These are phyloP conservation scores for Metarhizium album DNA, from an alignment of 2,329 filamentous ascomycete species.

Conservation along the genomic window DNA sequence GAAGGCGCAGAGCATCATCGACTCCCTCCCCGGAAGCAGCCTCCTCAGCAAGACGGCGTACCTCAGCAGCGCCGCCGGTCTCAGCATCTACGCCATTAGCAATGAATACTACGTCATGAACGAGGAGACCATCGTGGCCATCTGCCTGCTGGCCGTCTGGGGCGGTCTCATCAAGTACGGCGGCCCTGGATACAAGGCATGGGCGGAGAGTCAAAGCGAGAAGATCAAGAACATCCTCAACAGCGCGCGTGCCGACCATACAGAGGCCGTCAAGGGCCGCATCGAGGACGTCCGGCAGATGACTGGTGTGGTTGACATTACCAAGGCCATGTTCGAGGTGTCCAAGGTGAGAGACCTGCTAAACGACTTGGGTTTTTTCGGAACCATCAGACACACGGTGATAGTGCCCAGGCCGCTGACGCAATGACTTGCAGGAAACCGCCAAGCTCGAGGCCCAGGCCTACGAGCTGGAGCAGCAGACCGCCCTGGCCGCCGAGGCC, in stretches of 20 bases:
- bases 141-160: slow-evolving; percentile 92
- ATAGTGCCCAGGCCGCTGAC: neutral
- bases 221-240: slow-evolving; percentile 96
- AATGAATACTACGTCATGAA: slow-evolving; percentile 99
- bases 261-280: slow-evolving; percentile 84
- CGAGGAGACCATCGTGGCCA: slow-evolving; percentile 91
- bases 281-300: slow-evolving; percentile 94
- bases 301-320: slow-evolving; percentile 87
- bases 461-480: slow-evolving; percentile 95
- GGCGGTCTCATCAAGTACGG: slow-evolving; percentile 85
- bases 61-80: slow-evolving; percentile 81
- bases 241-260: slow-evolving; percentile 88
- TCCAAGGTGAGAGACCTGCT: slow-evolving; percentile 66
- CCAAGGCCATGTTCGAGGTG: slow-evolving; percentile 93
- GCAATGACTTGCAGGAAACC: slow-evolving; percentile 59
- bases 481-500: slow-evolving; percentile 81
- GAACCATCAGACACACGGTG: neutral
- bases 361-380: neutral
- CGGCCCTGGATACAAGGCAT: slow-evolving; percentile 83
- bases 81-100: slow-evolving; percentile 91
- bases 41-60: slow-evolving; percentile 94
- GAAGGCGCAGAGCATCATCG: slow-evolving; percentile 92
- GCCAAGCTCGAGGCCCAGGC: slow-evolving; percentile 91
- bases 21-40: slow-evolving; percentile 84
- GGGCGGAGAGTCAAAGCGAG: slow-evolving; percentile 78